A percentile compares a stretch with the other conserved stretches of the same genome.
These are phyloP conservation scores for Solanum hybrid DNA, from an alignment of 305 asterid genomes.

Conservation along the genomic window DNA sequence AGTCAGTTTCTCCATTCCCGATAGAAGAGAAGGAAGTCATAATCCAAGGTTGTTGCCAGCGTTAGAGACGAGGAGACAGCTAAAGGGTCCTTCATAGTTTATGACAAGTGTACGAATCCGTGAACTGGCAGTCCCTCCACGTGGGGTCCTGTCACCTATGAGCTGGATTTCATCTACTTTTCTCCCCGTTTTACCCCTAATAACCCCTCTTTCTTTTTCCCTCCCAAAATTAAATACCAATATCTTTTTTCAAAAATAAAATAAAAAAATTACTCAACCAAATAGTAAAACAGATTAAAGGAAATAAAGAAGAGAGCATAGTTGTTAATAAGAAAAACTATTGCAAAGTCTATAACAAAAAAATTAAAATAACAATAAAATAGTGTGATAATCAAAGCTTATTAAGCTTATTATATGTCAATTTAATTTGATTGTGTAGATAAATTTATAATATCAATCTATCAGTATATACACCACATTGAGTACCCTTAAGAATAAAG, in stretches of 20 bases:
- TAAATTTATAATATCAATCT: neutral
- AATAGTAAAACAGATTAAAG: neutral
- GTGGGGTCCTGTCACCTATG: slow-evolving; percentile 45
- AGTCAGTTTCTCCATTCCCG: neutral
- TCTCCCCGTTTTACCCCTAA: neutral
- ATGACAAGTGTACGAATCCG: slow-evolving; percentile 17
- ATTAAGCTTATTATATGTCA: neutral
- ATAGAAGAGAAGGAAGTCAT: neutral
- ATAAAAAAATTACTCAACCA: neutral
- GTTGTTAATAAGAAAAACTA: neutral
- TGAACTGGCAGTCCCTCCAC: slow-evolving; percentile 44
- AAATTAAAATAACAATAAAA: neutral
- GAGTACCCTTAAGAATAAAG: neutral
- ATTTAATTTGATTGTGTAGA: neutral
- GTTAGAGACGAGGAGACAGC: slow-evolving; percentile 45
- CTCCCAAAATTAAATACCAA: neutral
- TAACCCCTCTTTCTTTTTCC: neutral
- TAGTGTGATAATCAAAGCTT: neutral
- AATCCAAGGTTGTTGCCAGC: slow-evolving; percentile 29
- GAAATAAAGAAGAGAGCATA: neutral
- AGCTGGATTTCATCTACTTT: slow-evolving; percentile 33
- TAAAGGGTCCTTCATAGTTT: slow-evolving; percentile 20
- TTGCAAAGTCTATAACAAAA: neutral
- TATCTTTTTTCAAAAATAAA: neutral
- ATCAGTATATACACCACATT: neutral